These are phyloP conservation scores for Wickerhamomyces strasburgensis DNA, from an alignment of 805 yeast genomes.

Conservation along the genomic window DNA sequence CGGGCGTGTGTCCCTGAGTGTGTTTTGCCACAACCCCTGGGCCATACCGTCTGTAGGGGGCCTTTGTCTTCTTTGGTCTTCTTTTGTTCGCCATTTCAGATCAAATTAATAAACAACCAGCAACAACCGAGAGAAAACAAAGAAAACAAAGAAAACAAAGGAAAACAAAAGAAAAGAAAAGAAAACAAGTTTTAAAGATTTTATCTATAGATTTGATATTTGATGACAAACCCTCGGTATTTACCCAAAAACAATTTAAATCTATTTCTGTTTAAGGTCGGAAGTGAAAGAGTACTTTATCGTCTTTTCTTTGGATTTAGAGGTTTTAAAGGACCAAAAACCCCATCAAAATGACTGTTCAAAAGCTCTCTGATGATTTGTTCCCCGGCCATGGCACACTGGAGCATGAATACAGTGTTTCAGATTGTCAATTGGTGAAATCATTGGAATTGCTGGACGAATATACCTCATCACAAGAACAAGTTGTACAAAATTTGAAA, in stretches of 20 bases:
- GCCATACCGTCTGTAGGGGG: constrained; percentile 74
- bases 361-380: constrained; percentile 6
- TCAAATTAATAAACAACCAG: not conserved
- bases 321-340: no score
- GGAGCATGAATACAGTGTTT: not conserved
- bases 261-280: no score
- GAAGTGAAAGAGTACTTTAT: no score
- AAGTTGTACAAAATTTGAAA: constrained; percentile 8
- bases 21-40: constrained; percentile 37
- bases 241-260: no score
- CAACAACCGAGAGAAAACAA: not conserved
- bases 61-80: constrained; percentile 77
- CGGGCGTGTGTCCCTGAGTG: constrained; percentile 22
- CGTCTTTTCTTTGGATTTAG: no score
- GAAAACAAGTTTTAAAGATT: no score
- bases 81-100: constrained; percentile 73
- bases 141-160: not conserved
- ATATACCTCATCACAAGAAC: constrained; percentile 5
- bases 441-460: constrained; percentile 13
- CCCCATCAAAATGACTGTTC: not conserved
- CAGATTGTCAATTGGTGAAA: constrained; percentile 1
- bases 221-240: no score
- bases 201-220: no score
- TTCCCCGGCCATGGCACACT: constrained; percentile 1
- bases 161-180: not conserved